These are phyloP conservation scores for Amauroascus niger DNA, from an alignment of 2,329 filamentous ascomycete genomes.

Conservation along the genomic window DNA sequence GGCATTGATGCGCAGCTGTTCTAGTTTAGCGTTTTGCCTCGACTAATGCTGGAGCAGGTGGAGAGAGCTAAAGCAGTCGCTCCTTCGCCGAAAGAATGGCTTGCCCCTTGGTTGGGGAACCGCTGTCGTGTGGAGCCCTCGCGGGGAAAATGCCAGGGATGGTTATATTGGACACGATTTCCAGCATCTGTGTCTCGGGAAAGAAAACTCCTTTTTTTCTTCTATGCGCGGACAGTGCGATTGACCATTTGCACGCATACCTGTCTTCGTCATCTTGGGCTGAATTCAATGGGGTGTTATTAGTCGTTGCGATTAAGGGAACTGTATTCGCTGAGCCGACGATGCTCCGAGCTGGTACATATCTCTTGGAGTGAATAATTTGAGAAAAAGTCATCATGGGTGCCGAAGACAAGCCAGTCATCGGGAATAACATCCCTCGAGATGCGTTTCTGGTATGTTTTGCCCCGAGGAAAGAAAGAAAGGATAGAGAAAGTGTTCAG, in stretches of 20 bases:
- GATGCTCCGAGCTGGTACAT: not conserved
- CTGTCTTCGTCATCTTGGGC: not conserved
- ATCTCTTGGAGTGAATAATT: not conserved
- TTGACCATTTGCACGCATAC: not conserved
- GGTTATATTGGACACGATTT: not conserved
- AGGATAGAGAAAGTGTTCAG: not conserved
- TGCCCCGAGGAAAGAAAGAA: not conserved
- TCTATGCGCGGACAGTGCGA: not conserved
- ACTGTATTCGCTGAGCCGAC: not conserved
- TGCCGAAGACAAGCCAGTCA: conserved; percentile 8
- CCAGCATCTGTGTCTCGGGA: not conserved
- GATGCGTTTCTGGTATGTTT: conserved; percentile 8
- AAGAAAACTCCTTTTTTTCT: not conserved
- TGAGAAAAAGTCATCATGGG: not conserved
- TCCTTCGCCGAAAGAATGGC: not conserved
- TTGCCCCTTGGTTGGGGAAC: not conserved
- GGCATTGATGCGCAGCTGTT: not conserved
- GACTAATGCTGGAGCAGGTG: not conserved
- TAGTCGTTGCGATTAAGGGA: not conserved
- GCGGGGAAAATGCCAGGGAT: not conserved
- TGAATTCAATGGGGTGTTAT: not conserved
- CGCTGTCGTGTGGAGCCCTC: not conserved
- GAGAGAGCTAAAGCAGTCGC: not conserved
- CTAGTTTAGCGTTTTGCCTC: not conserved
- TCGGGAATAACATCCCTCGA: conserved; percentile 5